Percentiles rank a stretch among this genome's conserved stretches.
phyloP scores from a whole-genome alignment of 164 flowering plant genomes.

The Sextonia rubra region DNA sequence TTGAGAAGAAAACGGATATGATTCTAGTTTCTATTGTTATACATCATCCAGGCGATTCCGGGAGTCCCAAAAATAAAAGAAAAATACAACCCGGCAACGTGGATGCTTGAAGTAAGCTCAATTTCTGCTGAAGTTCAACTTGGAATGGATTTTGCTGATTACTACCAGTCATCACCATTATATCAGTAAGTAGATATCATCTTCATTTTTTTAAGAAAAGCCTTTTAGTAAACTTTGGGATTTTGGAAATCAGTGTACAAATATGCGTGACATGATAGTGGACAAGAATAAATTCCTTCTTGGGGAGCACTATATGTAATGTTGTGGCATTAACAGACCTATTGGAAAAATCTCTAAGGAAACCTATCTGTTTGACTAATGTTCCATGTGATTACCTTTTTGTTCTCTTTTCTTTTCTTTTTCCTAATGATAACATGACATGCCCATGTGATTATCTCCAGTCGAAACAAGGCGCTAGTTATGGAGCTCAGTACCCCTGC shows the following conservation, averaged over 20 bases:
- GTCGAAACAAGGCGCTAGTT: constrained; percentile 72
- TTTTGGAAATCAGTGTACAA: not conserved
- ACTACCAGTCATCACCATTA: constrained; percentile 67
- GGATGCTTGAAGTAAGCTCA: constrained; percentile 98
- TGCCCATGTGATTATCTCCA: constrained; percentile 16
- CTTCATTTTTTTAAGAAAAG: constrained; percentile 4
- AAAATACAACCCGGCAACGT: constrained; percentile 86
- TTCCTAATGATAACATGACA: not conserved
- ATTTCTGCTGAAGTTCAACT: constrained; percentile 64
- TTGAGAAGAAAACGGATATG: too few species aligned
- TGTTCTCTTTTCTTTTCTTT: too few species aligned
- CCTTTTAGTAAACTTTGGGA: not conserved
- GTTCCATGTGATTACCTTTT: too few species aligned
- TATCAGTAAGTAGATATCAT: constrained; percentile 51
- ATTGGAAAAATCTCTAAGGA: too few species aligned
- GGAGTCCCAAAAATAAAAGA: constrained; percentile 78
- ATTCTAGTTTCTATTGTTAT: not conserved
- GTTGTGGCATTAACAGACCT: not conserved
- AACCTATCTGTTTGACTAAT: too few species aligned
- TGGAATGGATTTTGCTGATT: constrained; percentile 77
- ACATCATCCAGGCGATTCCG: constrained; percentile 50
- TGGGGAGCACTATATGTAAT: too few species aligned
- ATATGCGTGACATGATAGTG: not conserved
- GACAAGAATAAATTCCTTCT: not conserved
- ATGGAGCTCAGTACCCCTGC: constrained; percentile 69